These are phyloP conservation scores for Epichloe typhina DNA, from an alignment of 2,329 filamentous ascomycete genomes.

Conservation along the genomic window DNA sequence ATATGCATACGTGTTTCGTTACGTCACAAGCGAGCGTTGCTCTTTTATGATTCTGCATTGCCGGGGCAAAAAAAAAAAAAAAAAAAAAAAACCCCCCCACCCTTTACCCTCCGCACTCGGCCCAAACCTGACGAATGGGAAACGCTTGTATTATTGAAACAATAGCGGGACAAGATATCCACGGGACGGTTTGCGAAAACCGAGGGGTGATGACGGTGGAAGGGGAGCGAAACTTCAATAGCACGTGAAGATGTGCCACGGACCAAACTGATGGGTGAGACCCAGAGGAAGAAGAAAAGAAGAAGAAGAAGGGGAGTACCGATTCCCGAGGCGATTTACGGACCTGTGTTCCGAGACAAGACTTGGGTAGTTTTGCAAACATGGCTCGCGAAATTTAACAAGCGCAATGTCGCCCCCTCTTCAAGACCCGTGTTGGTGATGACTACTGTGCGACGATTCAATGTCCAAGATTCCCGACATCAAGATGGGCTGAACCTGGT, in stretches of 20 bases:
- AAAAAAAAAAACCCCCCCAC: accelerated
- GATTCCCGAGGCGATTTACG: background rate
- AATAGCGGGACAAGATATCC: background rate
- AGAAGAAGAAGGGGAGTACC: background rate
- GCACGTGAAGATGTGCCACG: background rate
- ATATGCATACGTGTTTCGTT: slow-evolving; percentile 4
- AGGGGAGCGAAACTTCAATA: background rate
- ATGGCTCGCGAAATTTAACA: background rate
- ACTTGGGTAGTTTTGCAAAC: slow-evolving; percentile 1
- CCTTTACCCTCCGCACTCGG: background rate
- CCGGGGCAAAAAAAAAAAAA: background rate
- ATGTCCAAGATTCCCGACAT: too few species aligned
- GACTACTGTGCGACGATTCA: too few species aligned
- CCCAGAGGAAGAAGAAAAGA: background rate
- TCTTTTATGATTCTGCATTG: slow-evolving; percentile 1
- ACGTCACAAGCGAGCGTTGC: slow-evolving; percentile 4
- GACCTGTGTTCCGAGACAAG: background rate
- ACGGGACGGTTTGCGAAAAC: background rate
- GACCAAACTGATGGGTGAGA: background rate
- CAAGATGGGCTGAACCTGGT: too few species aligned
- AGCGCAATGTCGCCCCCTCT: background rate
- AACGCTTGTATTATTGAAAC: slow-evolving; percentile 1
- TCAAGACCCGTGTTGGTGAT: too few species aligned
- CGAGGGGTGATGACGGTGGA: background rate
- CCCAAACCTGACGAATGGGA: background rate